These are phyloP conservation scores for Xylaria nigripes DNA, from an alignment of 495 filamentous ascomycete species.

Conservation along the genomic window DNA sequence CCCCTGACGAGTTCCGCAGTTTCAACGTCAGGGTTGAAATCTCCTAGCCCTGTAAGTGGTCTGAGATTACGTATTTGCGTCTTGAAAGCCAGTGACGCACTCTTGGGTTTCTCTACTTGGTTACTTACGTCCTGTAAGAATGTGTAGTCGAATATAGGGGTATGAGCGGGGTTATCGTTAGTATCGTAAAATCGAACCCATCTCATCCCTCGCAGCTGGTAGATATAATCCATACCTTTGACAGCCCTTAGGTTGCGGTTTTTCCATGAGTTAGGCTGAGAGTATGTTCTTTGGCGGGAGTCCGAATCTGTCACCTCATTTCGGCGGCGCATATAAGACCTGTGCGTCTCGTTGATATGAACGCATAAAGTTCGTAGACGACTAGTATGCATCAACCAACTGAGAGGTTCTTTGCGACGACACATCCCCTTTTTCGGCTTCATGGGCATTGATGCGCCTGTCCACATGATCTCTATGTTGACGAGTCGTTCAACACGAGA, in stretches of 20 bases:
- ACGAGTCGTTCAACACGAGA: constrained; percentile 29
- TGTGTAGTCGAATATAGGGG: constrained; percentile 23
- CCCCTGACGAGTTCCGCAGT: constrained; percentile 17
- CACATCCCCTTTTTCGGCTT: constrained; percentile 12
- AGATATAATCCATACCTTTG: constrained; percentile 34
- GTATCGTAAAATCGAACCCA: constrained; percentile 31
- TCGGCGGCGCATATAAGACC: constrained; percentile 16
- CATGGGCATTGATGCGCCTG: constrained; percentile 19
- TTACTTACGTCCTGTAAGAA: constrained; percentile 30
- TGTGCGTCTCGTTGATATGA: constrained; percentile 27
- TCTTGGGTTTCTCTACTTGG: constrained; percentile 14
- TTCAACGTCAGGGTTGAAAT: constrained; percentile 17
- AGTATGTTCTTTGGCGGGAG: constrained; percentile 12
- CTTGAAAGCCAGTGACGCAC: not conserved
- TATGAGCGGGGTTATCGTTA: not conserved
- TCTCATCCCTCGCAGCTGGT: constrained; percentile 30
- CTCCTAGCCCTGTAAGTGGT: constrained; percentile 6
- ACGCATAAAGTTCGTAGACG: constrained; percentile 29
- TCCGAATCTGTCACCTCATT: constrained; percentile 17
- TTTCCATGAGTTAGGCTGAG: constrained; percentile 28
- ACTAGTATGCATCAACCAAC: constrained; percentile 21
- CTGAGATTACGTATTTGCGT: constrained; percentile 22
- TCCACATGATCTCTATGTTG: constrained; percentile 29
- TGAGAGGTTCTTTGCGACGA: constrained; percentile 18
- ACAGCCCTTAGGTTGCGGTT: constrained; percentile 25